Conservation (phyloP, 805 yeast species). For the Metschnikowia borealis region DNA sequence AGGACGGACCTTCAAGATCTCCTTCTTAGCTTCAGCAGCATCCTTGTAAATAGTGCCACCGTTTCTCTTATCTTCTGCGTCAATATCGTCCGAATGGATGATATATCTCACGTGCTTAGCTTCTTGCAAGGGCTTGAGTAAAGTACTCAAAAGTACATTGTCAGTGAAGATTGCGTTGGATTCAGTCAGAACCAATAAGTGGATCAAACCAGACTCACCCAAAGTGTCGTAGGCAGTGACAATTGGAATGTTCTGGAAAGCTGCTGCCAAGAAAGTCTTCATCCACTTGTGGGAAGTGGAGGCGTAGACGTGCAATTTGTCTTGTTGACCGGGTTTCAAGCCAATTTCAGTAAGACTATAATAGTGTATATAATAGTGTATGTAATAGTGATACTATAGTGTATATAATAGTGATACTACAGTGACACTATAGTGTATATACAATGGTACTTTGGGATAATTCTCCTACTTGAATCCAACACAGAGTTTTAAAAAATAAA, state of each 20-base stretch:
- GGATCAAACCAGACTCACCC: conserved; percentile 84
- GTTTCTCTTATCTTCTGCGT: conserved; percentile 58
- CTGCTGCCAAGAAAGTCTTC: conserved; percentile 77
- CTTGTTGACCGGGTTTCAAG: conserved; percentile 53
- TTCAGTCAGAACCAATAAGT: conserved; percentile 78
- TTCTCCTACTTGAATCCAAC: too few species aligned
- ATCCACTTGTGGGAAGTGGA: conserved; percentile 87
- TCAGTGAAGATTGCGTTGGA: conserved; percentile 82
- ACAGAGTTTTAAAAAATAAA: too few species aligned
- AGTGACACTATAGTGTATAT: too few species aligned
- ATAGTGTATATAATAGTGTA: too few species aligned
- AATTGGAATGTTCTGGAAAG: conserved; percentile 74
- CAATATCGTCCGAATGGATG: conserved; percentile 64
- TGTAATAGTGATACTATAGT: too few species aligned
- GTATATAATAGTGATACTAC: too few species aligned
- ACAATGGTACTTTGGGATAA: too few species aligned
- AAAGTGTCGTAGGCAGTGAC: conserved; percentile 96
- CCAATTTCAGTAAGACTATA: conserved; percentile 75
- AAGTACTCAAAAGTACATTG: conserved; percentile 60
- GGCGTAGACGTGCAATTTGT: conserved; percentile 80
- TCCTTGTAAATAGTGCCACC: conserved; percentile 55
- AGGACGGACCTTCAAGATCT: conserved; percentile 65
- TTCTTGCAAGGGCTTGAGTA: conserved; percentile 67
- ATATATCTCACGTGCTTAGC: conserved; percentile 61
- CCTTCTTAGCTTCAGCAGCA: conserved; percentile 55